phyloP scores from a whole-genome alignment of 2,329 filamentous ascomycete species.

The Madurella mycetomatis region DNA sequence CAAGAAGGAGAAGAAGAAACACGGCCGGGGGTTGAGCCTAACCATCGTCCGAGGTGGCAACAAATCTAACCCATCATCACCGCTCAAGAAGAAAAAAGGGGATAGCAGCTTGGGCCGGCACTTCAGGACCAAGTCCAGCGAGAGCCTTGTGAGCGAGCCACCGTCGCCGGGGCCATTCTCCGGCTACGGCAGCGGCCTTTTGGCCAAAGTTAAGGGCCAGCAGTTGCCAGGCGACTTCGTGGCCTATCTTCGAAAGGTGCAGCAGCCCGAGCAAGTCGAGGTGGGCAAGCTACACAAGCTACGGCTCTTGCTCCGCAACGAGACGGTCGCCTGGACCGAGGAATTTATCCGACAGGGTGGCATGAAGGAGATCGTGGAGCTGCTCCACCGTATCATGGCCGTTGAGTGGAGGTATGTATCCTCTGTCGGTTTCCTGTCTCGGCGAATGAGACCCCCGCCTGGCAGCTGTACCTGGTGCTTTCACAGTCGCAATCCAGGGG shows the following conservation, averaged over 20 bases:
- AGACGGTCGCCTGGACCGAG: slow-evolving; percentile 94
- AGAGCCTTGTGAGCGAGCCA: slow-evolving; percentile 61
- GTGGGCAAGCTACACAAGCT: slow-evolving; percentile 96
- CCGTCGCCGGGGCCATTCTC: slow-evolving; percentile 44
- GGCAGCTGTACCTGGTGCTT: slow-evolving; percentile 1
- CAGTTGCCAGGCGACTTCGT: slow-evolving; percentile 81
- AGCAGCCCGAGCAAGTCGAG: slow-evolving; percentile 77
- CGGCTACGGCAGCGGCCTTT: slow-evolving; percentile 39
- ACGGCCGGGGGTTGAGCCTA: slow-evolving; percentile 70
- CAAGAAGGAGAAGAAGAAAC: slow-evolving; percentile 51
- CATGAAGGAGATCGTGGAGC: slow-evolving; percentile 82
- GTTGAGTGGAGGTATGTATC: slow-evolving; percentile 83
- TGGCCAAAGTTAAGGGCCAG: slow-evolving; percentile 68
- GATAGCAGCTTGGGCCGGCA: slow-evolving; percentile 60
- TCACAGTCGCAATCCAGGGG: not conserved
- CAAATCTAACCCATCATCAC: slow-evolving; percentile 57
- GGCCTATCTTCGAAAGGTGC: slow-evolving; percentile 73
- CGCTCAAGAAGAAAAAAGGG: slow-evolving; percentile 62
- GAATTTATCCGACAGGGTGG: slow-evolving; percentile 84
- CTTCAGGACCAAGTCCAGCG: slow-evolving; percentile 67
- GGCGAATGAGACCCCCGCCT: slow-evolving; percentile 7
- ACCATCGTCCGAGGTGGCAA: slow-evolving; percentile 61
- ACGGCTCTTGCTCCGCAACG: slow-evolving; percentile 81
- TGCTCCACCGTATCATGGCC: slow-evolving; percentile 87
- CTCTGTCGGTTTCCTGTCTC: slow-evolving; percentile 1